phyloP scores from a whole-genome alignment of 192 early-diverging fungal genomes.

The Linderina pennispora region DNA sequence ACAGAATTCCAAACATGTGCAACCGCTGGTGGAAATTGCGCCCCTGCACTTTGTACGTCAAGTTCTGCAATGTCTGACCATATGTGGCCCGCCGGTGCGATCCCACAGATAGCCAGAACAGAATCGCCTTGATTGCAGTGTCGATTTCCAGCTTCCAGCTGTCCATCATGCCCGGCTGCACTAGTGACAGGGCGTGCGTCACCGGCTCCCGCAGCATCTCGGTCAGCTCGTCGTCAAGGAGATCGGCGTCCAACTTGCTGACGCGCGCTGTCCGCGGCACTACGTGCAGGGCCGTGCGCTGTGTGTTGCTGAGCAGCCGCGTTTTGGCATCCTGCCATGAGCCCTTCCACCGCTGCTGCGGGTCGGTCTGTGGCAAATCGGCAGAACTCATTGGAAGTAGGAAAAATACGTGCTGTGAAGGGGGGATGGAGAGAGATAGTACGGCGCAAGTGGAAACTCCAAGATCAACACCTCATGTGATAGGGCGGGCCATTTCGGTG shows the following conservation, averaged over 20 bases:
- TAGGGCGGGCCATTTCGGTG: not conserved
- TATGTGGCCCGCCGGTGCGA: slow-evolving; percentile 67
- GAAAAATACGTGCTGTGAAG: not conserved
- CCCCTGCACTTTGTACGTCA: slow-evolving; percentile 64
- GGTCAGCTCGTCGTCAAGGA: slow-evolving; percentile 73
- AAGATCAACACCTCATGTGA: no score
- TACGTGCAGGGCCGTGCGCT: slow-evolving; percentile 65
- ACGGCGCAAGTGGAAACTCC: no score
- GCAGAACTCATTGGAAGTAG: slow-evolving; percentile 1
- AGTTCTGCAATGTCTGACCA: slow-evolving; percentile 77
- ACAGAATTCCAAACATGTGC: slow-evolving; percentile 45
- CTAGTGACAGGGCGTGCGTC: slow-evolving; percentile 58
- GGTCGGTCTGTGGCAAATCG: slow-evolving; percentile 15
- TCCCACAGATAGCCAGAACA: slow-evolving; percentile 73
- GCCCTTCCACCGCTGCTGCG: slow-evolving; percentile 31
- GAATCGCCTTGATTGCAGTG: slow-evolving; percentile 55
- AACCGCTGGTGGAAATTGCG: slow-evolving; percentile 18
- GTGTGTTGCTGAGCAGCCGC: slow-evolving; percentile 50
- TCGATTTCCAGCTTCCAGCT: slow-evolving; percentile 67
- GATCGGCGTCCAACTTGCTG: slow-evolving; percentile 76
- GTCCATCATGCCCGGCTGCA: slow-evolving; percentile 48
- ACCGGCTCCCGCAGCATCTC: slow-evolving; percentile 74
- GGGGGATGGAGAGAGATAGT: no score
- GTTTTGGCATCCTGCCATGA: slow-evolving; percentile 29
- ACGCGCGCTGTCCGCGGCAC: slow-evolving; percentile 52